A percentile compares a stretch with the other conserved stretches of the same genome.
These are phyloP conservation scores for Russula vinacea DNA, from an alignment of 768 basidiomycete genomes.

Conservation along the genomic window DNA sequence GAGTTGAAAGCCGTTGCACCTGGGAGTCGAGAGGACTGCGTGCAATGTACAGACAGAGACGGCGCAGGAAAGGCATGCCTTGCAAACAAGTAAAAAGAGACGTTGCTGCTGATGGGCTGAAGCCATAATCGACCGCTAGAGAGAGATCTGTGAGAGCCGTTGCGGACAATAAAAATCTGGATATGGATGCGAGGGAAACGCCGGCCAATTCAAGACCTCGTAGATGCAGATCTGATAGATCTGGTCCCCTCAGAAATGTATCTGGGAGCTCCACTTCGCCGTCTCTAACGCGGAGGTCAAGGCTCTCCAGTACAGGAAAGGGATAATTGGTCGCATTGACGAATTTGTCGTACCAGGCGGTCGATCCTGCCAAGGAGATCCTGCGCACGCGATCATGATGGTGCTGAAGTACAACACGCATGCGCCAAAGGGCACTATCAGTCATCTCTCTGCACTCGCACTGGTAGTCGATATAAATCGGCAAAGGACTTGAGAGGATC, in stretches of 20 bases:
- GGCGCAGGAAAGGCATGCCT: background rate
- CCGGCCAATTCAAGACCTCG: background rate
- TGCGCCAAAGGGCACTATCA: background rate
- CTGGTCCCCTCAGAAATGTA: background rate
- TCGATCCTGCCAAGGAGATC: background rate
- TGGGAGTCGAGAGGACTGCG: background rate
- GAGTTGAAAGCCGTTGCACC: background rate
- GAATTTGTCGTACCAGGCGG: background rate
- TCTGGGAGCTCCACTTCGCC: background rate
- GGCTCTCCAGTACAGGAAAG: constrained; percentile 11
- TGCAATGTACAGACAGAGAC: background rate
- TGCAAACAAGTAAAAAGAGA: background rate
- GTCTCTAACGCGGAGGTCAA: background rate
- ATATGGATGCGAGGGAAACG: background rate
- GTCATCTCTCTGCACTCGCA: background rate
- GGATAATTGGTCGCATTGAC: background rate
- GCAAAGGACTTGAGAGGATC: background rate
- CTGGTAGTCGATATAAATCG: background rate
- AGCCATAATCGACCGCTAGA: background rate
- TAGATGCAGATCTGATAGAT: background rate
- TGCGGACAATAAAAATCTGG: background rate
- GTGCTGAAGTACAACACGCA: background rate
- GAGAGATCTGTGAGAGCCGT: background rate
- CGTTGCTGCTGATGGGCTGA: background rate
- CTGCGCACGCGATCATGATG: background rate